Percentiles rank a stretch among this genome's conserved stretches.
phyloP scores from a whole-genome alignment of 2,329 filamentous ascomycete species.

The Trichoderma harzianum region DNA sequence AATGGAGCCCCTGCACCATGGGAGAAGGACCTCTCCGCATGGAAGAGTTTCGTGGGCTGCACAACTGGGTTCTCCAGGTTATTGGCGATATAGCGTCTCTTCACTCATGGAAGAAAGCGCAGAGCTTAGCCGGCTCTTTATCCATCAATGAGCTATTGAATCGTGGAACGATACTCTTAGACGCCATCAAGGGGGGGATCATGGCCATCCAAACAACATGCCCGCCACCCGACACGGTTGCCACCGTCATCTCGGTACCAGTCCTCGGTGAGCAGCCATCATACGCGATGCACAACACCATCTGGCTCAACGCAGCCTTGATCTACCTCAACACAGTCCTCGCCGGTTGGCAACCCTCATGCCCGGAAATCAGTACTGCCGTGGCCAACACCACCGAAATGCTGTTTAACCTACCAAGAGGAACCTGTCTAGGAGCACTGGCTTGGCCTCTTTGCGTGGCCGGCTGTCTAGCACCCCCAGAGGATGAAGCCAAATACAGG shows the following conservation, averaged over 20 bases:
- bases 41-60: slow-evolving; percentile 51
- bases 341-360: slow-evolving; percentile 49
- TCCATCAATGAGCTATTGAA: slow-evolving; percentile 44
- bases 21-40: slow-evolving; percentile 38
- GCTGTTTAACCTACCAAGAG: slow-evolving; percentile 31
- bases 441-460: slow-evolving; percentile 43
- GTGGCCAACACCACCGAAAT: slow-evolving; percentile 35
- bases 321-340: slow-evolving; percentile 48
- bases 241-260: slow-evolving; percentile 21
- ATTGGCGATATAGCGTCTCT: slow-evolving; percentile 53
- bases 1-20: slow-evolving; percentile 22
- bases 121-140: slow-evolving; percentile 41
- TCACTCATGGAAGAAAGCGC: slow-evolving; percentile 53
- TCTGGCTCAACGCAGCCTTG: slow-evolving; percentile 48
- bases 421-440: slow-evolving; percentile 34
- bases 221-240: neutral
- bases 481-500: slow-evolving; percentile 42
- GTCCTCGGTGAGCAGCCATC: slow-evolving; percentile 23
- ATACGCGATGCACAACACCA: slow-evolving; percentile 32
- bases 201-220: slow-evolving; percentile 27
- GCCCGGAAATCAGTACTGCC: slow-evolving; percentile 37
- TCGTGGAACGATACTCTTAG: slow-evolving; percentile 42
- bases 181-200: slow-evolving; percentile 34
- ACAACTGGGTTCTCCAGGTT: slow-evolving; percentile 55
- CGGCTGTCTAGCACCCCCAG: slow-evolving; percentile 38